Conservation (phyloP, 371 early-diverging fungal species). For the Capniomyces stellatus region DNA sequence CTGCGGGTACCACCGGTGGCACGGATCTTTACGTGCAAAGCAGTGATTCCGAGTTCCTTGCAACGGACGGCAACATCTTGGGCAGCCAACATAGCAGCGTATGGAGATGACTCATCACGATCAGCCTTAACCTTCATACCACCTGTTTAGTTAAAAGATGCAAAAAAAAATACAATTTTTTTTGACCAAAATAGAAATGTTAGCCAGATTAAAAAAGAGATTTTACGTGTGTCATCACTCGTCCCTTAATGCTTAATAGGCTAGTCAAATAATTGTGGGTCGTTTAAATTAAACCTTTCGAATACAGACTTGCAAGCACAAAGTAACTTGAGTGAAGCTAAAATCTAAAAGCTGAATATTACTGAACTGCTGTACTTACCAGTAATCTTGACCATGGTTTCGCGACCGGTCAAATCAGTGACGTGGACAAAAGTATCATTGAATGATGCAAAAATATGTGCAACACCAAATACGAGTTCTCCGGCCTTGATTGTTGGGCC, state of each 20-base stretch:
- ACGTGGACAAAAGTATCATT: slow-evolving; percentile 99
- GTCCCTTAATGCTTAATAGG: slow-evolving; percentile 22
- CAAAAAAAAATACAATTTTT: not conserved
- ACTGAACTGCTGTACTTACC: slow-evolving; percentile 36
- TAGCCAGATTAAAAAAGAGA: slow-evolving; percentile 22
- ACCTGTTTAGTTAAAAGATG: slow-evolving; percentile 34
- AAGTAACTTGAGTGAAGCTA: not conserved
- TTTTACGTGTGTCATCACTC: slow-evolving; percentile 43
- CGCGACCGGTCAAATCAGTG: slow-evolving; percentile 99
- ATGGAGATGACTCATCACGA: slow-evolving; percentile 99
- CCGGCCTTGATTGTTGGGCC: slow-evolving; percentile 97
- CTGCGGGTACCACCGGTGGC: slow-evolving; percentile 99
- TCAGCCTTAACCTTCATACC: slow-evolving; percentile 99
- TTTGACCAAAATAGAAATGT: no score
- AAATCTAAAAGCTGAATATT: not conserved
- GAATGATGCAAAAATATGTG: slow-evolving; percentile 99
- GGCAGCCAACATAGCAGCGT: slow-evolving; percentile 99
- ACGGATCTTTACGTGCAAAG: slow-evolving; percentile 99
- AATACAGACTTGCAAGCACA: no score
- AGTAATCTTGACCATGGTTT: slow-evolving; percentile 98
- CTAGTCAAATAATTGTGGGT: not conserved
- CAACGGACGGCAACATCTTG: slow-evolving; percentile 98
- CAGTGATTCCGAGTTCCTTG: slow-evolving; percentile 98
- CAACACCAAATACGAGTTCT: slow-evolving; percentile 98
- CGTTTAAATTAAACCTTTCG: no score